Evolutionary conservation across 352 stramenopile species (phyloP).

Genomic region (Globisporangium sylvaticum): DNA sequence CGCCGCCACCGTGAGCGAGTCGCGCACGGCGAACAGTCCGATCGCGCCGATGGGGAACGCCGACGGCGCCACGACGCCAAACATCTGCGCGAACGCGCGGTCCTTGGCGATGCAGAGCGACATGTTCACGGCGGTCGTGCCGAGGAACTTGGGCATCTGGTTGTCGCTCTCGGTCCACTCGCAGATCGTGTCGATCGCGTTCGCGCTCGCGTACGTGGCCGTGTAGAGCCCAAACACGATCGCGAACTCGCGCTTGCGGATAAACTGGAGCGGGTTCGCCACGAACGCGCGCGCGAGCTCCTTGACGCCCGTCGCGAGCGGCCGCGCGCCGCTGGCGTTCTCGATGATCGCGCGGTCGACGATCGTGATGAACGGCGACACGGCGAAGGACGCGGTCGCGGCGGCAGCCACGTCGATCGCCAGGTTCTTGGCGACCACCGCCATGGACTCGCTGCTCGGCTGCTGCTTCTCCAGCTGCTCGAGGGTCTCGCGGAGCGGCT

Average conservation of each 20-base stretch:
- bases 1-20: constrained; percentile 81
- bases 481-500: neutral
- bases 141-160: constrained; percentile 87
- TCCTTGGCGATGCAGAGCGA: constrained; percentile 89
- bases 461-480: constrained; percentile 10
- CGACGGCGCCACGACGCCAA: constrained; percentile 74
- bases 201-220: constrained; percentile 87
- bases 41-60: constrained; percentile 79
- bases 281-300: constrained; percentile 58
- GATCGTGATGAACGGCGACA: constrained; percentile 87
- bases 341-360: constrained; percentile 89
- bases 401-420: constrained; percentile 57
- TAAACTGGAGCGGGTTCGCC: constrained; percentile 70
- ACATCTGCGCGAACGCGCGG: constrained; percentile 89
- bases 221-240: constrained; percentile 90
- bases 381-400: constrained; percentile 57
- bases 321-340: constrained; percentile 75
- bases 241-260: constrained; percentile 84
- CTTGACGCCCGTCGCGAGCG: constrained; percentile 58
- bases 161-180: constrained; percentile 69
- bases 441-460: constrained; percentile 7
- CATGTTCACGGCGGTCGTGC: constrained; percentile 89
- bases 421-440: constrained; percentile 42
- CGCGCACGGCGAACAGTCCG: constrained; percentile 82
- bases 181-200: constrained; percentile 82